Evolutionary conservation across 768 basidiomycete genomes (phyloP).

Genomic region (Lactifluus subvellereus): DNA sequence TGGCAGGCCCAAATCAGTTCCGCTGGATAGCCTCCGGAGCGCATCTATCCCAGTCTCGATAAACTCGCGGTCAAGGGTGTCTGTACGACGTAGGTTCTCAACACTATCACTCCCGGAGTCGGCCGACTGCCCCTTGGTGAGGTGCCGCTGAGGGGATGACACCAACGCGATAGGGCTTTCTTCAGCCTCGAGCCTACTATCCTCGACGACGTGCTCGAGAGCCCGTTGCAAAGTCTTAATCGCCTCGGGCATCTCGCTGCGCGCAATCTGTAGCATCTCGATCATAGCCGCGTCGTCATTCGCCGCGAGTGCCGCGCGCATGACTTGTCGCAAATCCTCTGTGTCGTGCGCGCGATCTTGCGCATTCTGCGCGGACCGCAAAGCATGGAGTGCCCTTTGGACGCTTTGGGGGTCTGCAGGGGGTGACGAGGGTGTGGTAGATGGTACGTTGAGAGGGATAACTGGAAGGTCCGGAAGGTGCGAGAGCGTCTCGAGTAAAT

Average conservation of each 20-base stretch:
- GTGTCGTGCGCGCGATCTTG: constrained; percentile 48
- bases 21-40: constrained; percentile 51
- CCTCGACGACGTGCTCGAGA: constrained; percentile 44
- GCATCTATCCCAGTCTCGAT: constrained; percentile 70
- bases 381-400: constrained; percentile 21
- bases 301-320: constrained; percentile 51
- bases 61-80: constrained; percentile 63
- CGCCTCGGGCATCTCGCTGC: constrained; percentile 73
- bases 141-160: background rate
- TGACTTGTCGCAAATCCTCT: constrained; percentile 49
- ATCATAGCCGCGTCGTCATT: constrained; percentile 62
- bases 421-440: constrained; percentile 17
- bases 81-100: constrained; percentile 26
- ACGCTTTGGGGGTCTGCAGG: constrained; percentile 18
- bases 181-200: constrained; percentile 27
- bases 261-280: constrained; percentile 51
- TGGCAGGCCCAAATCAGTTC: constrained; percentile 38
- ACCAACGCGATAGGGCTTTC: constrained; percentile 6
- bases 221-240: constrained; percentile 74
- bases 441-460: background rate
- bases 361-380: constrained; percentile 38
- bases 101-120: background rate
- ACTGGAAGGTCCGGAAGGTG: constrained; percentile 17
- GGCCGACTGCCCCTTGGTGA: background rate
- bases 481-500: constrained; percentile 33